Evolutionary conservation across 306 rosid species (phyloP), one percentile per base, ranked within the genome.

Genomic region (Trifolium pratense): DNA sequence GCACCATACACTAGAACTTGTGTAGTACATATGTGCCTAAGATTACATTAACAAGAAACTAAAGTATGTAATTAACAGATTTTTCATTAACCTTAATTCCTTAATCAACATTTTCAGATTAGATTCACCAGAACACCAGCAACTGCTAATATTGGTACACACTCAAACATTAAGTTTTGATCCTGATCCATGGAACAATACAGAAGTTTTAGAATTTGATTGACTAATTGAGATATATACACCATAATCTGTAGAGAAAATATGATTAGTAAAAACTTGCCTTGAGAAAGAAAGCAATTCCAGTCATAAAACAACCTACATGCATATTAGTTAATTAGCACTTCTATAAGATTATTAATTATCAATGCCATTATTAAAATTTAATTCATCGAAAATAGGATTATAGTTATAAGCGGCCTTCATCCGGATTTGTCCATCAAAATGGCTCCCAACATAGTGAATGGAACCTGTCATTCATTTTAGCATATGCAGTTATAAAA

Each of bases 401-500:
- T 71, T 71, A 88, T 93, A 84, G 80, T 76, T 61, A 88, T 80
- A 72, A 90, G 96, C 10, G 91, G 88, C 21, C 86, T 83, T 70
- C 96, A 79, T 61, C 96, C 92, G 6, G 92, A 84, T 66, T 80
- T 88, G 59, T 87, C 89, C 86, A 83, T 86, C 83, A 87, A 82
- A 72, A 82, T 56, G 40, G 86, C 97, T 18, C 89, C 89, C 53
- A 88, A 69, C 36, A 71, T 52, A 1, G 89, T 80, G 70, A 85
- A 79, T 26, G 97, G 91, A 78, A 91, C 78, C 88, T 88, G 84
- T 29, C 61, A 75, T 63, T 75, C 39, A 65, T 29, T 78, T 60
- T 29, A 70, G 20, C 25, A 63, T n/a, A 43, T 43, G 48, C 48
- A 11, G 49, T 43, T 4, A 43, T 3, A 43, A 43, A 43, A 43